Percentiles rank a stretch among this genome's conserved stretches.
These are phyloP conservation scores for Friedmanniomyces endolithicus DNA, from an alignment of 495 filamentous ascomycete genomes.

Conservation along the genomic window DNA sequence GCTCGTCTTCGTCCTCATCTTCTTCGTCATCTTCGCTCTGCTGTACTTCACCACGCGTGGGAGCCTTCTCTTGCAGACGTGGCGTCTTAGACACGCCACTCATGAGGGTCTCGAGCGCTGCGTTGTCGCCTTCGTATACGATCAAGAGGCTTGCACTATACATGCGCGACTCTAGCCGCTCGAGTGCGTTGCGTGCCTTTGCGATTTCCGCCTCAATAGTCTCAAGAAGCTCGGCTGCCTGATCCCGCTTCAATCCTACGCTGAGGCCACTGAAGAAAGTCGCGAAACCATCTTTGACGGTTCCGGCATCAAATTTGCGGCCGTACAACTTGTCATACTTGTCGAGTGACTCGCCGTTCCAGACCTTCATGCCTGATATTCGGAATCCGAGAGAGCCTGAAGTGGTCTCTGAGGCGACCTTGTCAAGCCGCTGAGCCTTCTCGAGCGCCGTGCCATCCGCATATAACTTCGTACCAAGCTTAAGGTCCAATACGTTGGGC, in stretches of 20 bases:
- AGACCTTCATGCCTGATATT: conserved; percentile 90
- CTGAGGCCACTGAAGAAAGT: conserved; percentile 17
- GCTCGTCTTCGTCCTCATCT: conserved; percentile 52
- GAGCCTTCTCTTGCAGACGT: conserved; percentile 30
- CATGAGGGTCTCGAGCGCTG: conserved; percentile 30
- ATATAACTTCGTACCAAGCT: conserved; percentile 78
- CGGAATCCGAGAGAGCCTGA: conserved; percentile 70
- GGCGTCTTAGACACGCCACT: conserved; percentile 41
- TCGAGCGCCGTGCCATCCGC: conserved; percentile 64
- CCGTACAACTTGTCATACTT: conserved; percentile 86
- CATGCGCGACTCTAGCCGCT: conserved; percentile 78
- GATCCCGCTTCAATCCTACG: conserved; percentile 6
- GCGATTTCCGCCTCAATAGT: conserved; percentile 56
- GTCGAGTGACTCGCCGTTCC: conserved; percentile 58
- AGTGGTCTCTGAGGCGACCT: conserved; percentile 66
- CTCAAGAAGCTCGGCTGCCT: conserved; percentile 42
- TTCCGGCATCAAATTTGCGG: conserved; percentile 54
- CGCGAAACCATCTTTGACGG: conserved; percentile 59
- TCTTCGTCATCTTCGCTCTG: conserved; percentile 36
- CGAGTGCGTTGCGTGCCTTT: conserved; percentile 50
- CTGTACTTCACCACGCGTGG: conserved; percentile 21
- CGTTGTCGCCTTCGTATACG: conserved; percentile 79
- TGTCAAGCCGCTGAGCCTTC: conserved; percentile 70
- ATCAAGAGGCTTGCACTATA: conserved; percentile 83
- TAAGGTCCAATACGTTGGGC: conserved; percentile 91